Percentiles rank a stretch among this genome's conserved stretches.
phyloP scores from a whole-genome alignment of 78 protist genomes.

The Dictyostelium brefeldianum region DNA sequence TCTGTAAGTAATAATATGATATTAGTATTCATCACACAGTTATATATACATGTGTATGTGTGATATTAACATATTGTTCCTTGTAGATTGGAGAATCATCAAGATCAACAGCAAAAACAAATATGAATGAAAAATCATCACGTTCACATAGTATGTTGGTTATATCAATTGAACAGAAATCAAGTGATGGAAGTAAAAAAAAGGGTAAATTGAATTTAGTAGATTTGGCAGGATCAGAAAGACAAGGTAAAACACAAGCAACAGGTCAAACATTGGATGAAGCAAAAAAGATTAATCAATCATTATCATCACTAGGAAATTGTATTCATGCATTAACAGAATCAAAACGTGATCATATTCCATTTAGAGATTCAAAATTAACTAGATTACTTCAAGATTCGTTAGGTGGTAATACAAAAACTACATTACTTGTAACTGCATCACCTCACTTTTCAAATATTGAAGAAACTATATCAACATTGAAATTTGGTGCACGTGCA shows the following conservation, averaged over 20 bases:
- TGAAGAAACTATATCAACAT: slow-evolving; percentile 90
- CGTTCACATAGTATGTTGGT: slow-evolving; percentile 70
- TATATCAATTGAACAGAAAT: slow-evolving; percentile 76
- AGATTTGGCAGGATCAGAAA: slow-evolving; percentile 91
- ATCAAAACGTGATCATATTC: slow-evolving; percentile 79
- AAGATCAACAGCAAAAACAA: slow-evolving; percentile 65
- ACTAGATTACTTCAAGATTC: slow-evolving; percentile 83
- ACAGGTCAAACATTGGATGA: slow-evolving; percentile 82
- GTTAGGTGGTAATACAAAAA: slow-evolving; percentile 85
- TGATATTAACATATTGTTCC: not conserved
- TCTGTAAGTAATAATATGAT: not conserved
- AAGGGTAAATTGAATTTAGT: slow-evolving; percentile 82
- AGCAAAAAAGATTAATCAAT: slow-evolving; percentile 88
- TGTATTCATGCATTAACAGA: slow-evolving; percentile 86
- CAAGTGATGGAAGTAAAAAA: slow-evolving; percentile 55
- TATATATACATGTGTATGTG: not conserved
- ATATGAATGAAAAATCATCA: slow-evolving; percentile 81
- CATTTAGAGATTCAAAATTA: slow-evolving; percentile 82
- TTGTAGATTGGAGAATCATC: slow-evolving; percentile 54
- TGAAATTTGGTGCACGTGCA: slow-evolving; percentile 89
- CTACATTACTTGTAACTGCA: slow-evolving; percentile 78
- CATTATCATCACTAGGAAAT: slow-evolving; percentile 82
- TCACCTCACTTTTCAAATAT: slow-evolving; percentile 79
- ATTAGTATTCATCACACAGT: too few species aligned
- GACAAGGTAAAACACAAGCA: slow-evolving; percentile 73